Percentiles rank a stretch among this genome's conserved stretches.
phyloP scores from a whole-genome alignment of 2,329 filamentous ascomycete genomes.

The Phialophora macrospora region DNA sequence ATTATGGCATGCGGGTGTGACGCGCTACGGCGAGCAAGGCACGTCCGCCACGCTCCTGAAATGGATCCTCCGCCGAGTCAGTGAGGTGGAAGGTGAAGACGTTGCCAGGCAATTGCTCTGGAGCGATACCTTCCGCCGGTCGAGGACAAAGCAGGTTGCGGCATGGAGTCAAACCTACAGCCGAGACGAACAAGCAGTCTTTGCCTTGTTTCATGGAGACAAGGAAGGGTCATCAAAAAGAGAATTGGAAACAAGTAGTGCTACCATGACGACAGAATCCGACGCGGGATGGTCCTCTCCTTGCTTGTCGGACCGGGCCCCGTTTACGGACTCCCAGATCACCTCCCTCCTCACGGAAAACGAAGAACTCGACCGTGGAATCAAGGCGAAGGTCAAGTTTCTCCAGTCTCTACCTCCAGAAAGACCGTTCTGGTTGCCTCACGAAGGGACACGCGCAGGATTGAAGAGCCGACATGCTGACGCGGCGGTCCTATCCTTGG shows the following conservation, averaged over 20 bases:
- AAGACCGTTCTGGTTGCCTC: background rate
- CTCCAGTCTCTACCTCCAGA: constrained; percentile 6
- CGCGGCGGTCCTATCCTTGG: too few species aligned
- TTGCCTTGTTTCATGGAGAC: background rate
- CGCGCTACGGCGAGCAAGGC: constrained; percentile 49
- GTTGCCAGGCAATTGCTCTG: constrained; percentile 43
- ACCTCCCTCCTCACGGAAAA: background rate
- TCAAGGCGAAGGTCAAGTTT: constrained; percentile 3
- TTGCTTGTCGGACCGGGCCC: background rate
- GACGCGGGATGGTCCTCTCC: background rate
- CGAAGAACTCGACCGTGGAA: background rate
- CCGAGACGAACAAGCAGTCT: constrained; percentile 4
- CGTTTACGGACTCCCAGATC: background rate
- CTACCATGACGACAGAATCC: background rate
- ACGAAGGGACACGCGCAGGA: background rate
- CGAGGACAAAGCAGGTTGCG: constrained; percentile 16
- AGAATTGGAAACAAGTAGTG: background rate
- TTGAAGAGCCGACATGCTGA: background rate
- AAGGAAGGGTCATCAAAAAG: background rate
- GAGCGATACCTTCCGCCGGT: constrained; percentile 25
- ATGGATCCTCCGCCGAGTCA: constrained; percentile 54
- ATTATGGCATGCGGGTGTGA: constrained; percentile 56
- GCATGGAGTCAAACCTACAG: constrained; percentile 2
- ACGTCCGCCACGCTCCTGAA: constrained; percentile 44
- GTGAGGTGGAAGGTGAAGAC: constrained; percentile 50